phyloP scores from a whole-genome alignment of 805 yeast species.

The Saturnispora quitensis region DNA sequence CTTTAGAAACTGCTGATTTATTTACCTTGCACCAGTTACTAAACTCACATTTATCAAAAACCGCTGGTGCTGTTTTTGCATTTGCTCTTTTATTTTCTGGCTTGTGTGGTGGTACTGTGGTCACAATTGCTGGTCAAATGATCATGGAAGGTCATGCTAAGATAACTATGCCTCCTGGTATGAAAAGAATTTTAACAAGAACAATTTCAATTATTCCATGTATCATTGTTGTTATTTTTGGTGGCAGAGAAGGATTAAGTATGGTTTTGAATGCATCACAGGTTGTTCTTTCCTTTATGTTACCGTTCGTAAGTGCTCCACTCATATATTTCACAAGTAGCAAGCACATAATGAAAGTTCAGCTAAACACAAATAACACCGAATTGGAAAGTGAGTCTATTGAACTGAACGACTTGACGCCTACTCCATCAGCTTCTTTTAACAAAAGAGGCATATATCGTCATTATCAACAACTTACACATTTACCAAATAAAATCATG shows the following conservation, averaged over 20 bases:
- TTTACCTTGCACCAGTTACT: slow-evolving; percentile 71
- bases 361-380: slow-evolving; percentile 7
- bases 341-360: slow-evolving; percentile 32
- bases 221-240: slow-evolving; percentile 55
- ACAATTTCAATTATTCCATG: slow-evolving; percentile 83
- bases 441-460: background rate
- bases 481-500: background rate
- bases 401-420: background rate
- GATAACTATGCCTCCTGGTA: slow-evolving; percentile 77
- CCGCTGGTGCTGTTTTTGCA: slow-evolving; percentile 87
- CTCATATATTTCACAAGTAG: slow-evolving; percentile 72
- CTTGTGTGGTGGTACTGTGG: slow-evolving; percentile 92
- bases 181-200: slow-evolving; percentile 71
- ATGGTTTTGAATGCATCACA: slow-evolving; percentile 71
- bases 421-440: background rate
- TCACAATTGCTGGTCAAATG: slow-evolving; percentile 90
- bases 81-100: slow-evolving; percentile 83
- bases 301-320: slow-evolving; percentile 87
- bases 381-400: background rate
- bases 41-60: slow-evolving; percentile 59
- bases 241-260: slow-evolving; percentile 78
- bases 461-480: background rate
- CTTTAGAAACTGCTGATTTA: slow-evolving; percentile 70
- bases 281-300: slow-evolving; percentile 68
- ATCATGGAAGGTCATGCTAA: slow-evolving; percentile 82